A percentile compares a stretch with the other conserved stretches of the same genome.
Evolutionary conservation across 805 yeast species (phyloP).

Genomic region (Candida bentonensis): DNA sequence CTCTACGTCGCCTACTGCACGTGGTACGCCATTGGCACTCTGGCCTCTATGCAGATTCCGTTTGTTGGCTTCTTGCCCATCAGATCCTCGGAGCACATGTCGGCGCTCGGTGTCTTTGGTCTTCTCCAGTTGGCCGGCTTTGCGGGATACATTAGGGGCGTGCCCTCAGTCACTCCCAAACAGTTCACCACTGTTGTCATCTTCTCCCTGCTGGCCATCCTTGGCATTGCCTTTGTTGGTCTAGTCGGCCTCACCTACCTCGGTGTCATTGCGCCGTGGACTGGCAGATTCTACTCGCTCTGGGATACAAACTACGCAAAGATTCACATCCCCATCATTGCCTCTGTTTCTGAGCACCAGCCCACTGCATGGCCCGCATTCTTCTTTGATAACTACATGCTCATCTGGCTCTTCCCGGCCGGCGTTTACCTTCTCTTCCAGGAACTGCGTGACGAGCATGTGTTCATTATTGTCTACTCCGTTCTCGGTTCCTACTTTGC

Average conservation of each 20-base stretch:
- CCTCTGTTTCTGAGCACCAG: slow-evolving; percentile 98
- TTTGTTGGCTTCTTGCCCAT: slow-evolving; percentile 96
- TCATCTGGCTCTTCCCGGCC: slow-evolving; percentile 97
- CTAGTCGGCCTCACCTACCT: slow-evolving; percentile 70
- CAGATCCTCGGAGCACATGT: slow-evolving; percentile 96
- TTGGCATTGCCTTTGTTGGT: slow-evolving; percentile 52
- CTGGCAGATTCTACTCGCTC: slow-evolving; percentile 94
- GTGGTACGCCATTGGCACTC: slow-evolving; percentile 95
- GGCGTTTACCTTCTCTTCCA: slow-evolving; percentile 86
- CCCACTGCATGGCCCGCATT: slow-evolving; percentile 99
- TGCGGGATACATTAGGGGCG: slow-evolving; percentile 66
- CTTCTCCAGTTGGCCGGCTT: slow-evolving; percentile 79
- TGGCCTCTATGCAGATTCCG: slow-evolving; percentile 98
- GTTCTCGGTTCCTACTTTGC: slow-evolving; percentile 96
- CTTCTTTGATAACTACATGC: slow-evolving; percentile 82
- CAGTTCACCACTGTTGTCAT: slow-evolving; percentile 44
- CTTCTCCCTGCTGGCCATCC: slow-evolving; percentile 42
- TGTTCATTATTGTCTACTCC: slow-evolving; percentile 80
- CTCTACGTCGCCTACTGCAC: slow-evolving; percentile 86
- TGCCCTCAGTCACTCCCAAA: slow-evolving; percentile 42
- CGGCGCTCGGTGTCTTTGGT: slow-evolving; percentile 95
- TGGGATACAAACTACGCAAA: slow-evolving; percentile 98
- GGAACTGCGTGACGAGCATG: slow-evolving; percentile 82
- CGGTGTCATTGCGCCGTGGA: slow-evolving; percentile 98
- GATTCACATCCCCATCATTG: slow-evolving; percentile 95